phyloP scores from a whole-genome alignment of 768 basidiomycete genomes.

The Panellus pusillus region DNA sequence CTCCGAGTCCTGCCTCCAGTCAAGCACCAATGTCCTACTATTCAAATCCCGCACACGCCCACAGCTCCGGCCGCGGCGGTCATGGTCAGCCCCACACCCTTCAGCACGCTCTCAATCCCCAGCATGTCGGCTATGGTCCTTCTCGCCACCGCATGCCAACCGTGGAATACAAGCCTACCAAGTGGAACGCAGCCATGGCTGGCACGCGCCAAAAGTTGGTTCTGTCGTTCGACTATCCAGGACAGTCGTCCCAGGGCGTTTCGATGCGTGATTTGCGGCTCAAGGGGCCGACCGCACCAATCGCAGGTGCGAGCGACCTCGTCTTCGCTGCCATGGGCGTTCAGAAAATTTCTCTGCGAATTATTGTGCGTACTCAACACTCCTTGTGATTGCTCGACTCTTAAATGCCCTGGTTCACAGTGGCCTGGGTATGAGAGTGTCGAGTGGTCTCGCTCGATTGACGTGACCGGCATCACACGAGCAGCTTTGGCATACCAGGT shows the following conservation, averaged over 20 bases:
- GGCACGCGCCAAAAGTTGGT: conserved; percentile 25
- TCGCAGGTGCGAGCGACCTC: conserved; percentile 39
- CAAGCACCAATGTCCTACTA: conserved; percentile 35
- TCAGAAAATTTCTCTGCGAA: conserved; percentile 36
- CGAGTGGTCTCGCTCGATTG: conserved; percentile 37
- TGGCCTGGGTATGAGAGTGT: conserved; percentile 51
- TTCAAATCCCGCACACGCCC: conserved; percentile 45
- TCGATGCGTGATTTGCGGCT: conserved; percentile 49
- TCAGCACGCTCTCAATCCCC: conserved; percentile 25
- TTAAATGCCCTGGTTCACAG: conserved; percentile 24
- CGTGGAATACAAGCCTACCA: conserved; percentile 32
- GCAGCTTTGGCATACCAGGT: no score
- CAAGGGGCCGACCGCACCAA: conserved; percentile 31
- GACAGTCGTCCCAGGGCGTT: conserved; percentile 42
- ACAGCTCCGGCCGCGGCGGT: conserved; percentile 26
- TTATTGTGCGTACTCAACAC: conserved; percentile 36
- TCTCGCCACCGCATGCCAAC: conserved; percentile 37
- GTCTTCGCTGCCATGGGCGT: conserved; percentile 38
- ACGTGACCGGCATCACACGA: no score
- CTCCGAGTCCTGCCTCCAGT: no score
- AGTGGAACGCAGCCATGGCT: conserved; percentile 26
- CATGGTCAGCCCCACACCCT: conserved; percentile 29
- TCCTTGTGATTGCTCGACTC: background rate
- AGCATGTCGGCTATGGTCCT: conserved; percentile 26
- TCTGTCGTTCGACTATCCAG: conserved; percentile 44